Conservation (phyloP, 129 eudicot species). For the Escallonia herrerae region DNA sequence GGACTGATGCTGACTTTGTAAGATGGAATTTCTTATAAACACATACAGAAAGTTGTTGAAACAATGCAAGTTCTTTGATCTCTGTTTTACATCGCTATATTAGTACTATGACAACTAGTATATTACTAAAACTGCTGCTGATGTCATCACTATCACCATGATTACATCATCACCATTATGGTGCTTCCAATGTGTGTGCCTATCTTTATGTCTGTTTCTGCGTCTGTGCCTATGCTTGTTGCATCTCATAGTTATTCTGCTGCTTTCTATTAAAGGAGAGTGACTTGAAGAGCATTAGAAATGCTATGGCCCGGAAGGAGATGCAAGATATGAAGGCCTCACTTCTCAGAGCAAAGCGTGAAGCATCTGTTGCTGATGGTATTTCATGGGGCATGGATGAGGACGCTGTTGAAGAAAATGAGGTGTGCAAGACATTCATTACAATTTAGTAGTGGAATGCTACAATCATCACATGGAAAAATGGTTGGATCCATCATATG, state of each 20-base stretch:
- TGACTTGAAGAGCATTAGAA: conserved; percentile 47
- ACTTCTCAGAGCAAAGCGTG: conserved; percentile 71
- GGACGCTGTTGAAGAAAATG: conserved; percentile 93
- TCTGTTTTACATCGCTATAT: too few relatives aligned
- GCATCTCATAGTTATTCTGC: neutral
- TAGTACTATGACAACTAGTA: too few relatives aligned
- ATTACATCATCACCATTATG: neutral
- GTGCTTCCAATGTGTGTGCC: neutral
- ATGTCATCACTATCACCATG: too few relatives aligned
- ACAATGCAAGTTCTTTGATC: too few relatives aligned
- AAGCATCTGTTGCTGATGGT: conserved; percentile 93
- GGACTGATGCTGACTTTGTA: too few relatives aligned
- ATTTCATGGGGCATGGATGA: conserved; percentile 99
- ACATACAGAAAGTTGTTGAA: too few relatives aligned
- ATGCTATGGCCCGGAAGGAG: conserved; percentile 39
- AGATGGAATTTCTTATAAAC: too few relatives aligned
- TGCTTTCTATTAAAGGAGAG: conserved; percentile 56
- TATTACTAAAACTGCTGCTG: too few relatives aligned
- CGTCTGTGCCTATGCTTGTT: neutral
- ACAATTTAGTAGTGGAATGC: neutral
- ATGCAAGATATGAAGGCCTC: conserved; percentile 93
- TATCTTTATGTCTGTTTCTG: neutral
- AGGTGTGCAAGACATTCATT: conserved; percentile 40
- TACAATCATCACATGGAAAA: neutral
- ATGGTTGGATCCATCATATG: too few relatives aligned